Base-by-base conservation (phyloP, 768 basidiomycete genomes). In the Pleurotus salmoneostramineus region DNA sequence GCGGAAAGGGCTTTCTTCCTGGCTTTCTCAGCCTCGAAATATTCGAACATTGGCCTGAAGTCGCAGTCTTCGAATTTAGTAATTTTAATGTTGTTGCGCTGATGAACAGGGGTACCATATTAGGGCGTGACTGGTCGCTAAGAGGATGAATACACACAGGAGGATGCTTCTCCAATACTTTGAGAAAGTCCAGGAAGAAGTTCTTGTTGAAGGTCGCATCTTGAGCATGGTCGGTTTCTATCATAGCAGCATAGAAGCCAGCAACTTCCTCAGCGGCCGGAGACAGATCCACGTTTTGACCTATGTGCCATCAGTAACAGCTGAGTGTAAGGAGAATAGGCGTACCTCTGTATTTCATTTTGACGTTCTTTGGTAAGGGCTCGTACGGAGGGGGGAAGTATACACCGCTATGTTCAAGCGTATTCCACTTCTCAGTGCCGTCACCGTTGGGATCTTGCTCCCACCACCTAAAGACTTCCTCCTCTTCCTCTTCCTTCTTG, bases 371-470 rank as follows among this genome's bases (percentile, higher is more conserved):
- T 1, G 97, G 94, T 56, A 97, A 75, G 6, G 89, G 82, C 65
- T 93, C 87, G 69, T 99, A 99, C 2, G 95, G 88, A 50, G 93
- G 93, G 60, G 97, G 97, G 74, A 99, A 99, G 61, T 95, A 81
- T 40, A 99, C 95, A 50, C 95, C 97, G 63, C 83, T 85, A 73
- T 99, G 97, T 66, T 93, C 89, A 52, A 99, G 81, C n/a, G 93
- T 97, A 60, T 83, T 83, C 97, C 97, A 99, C 71, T 98, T 97
- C 57, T 84, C 76, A 40, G 84, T 78, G 8, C 84, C 91, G 66
- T 94, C 92, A 55, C 83, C 85, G 58, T 89, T 83, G 33, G 77
- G 79, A 62, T 88, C 81, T 63, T 49, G 46, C 59, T 94, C 90
- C 96, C 95, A 97, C 92, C 93, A 95, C 61, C 83, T 82, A 71